phyloP scores from a whole-genome alignment of 768 basidiomycete genomes.

The Leccinum subtestaceum region DNA sequence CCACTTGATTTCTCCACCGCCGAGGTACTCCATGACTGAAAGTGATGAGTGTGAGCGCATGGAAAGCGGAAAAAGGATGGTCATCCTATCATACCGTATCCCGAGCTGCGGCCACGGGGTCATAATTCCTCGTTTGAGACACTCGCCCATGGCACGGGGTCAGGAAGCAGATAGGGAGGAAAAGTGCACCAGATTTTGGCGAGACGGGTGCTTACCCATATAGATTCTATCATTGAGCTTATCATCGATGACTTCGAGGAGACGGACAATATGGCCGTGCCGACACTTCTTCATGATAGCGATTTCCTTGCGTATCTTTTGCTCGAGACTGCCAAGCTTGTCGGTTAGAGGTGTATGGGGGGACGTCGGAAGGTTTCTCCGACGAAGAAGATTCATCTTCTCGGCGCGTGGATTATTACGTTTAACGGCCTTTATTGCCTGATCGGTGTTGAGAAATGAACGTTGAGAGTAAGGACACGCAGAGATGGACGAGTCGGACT shows the following conservation, averaged over 20 bases:
- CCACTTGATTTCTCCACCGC: conserved; percentile 95
- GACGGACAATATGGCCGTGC: conserved; percentile 84
- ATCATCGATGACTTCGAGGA: conserved; percentile 96
- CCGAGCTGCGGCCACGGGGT: conserved; percentile 32
- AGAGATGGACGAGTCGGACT: conserved; percentile 24
- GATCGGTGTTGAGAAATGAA: conserved; percentile 11
- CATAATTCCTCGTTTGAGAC: conserved; percentile 31
- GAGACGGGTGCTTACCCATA: conserved; percentile 67
- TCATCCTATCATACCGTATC: conserved; percentile 31
- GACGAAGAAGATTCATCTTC: conserved; percentile 53
- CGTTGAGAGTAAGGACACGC: conserved; percentile 3
- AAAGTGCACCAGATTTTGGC: conserved; percentile 13
- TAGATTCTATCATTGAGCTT: conserved; percentile 83
- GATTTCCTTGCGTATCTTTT: conserved; percentile 89
- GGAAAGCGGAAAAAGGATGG: conserved; percentile 5
- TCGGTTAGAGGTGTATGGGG: conserved; percentile 60
- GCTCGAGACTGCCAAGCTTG: conserved; percentile 67
- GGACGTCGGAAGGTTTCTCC: conserved; percentile 42
- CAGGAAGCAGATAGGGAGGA: conserved; percentile 22
- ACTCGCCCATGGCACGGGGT: conserved; percentile 28
- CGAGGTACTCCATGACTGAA: conserved; percentile 95
- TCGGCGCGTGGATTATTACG: conserved; percentile 70
- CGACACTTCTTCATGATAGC: conserved; percentile 98
- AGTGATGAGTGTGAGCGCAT: conserved; percentile 20
- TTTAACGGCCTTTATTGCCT: conserved; percentile 81